A percentile compares a stretch with the other conserved stretches of the same genome.
Conservation (phyloP, 345 rosid genomes). For the Arabidopsis thaliana region TAIR10.1 NC_003071.7:11218001-11218500, state of each 20-base stretch:
- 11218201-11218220: constrained; percentile 6
- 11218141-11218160: constrained; percentile 85
- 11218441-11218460: neutral
- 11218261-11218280: neutral
- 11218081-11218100: neutral
- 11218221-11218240: constrained; percentile 6
- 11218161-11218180: constrained; percentile 90
- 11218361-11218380: neutral
- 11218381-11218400: neutral
- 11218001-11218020: neutral
- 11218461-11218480: neutral
- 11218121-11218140: constrained; percentile 93
- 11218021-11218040: neutral
- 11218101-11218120: constrained; percentile 64
- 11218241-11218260: constrained; percentile 3
- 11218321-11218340: constrained; percentile 7
- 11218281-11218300: neutral
- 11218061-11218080: neutral
- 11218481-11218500: constrained; percentile 8
- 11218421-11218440: neutral
- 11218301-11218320: constrained; percentile 9
- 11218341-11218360: neutral
- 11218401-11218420: neutral
- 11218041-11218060: neutral
- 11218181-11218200: constrained; percentile 49